phyloP scores from a whole-genome alignment of 805 yeast genomes.

The Kodamaea jinghongensis region DNA sequence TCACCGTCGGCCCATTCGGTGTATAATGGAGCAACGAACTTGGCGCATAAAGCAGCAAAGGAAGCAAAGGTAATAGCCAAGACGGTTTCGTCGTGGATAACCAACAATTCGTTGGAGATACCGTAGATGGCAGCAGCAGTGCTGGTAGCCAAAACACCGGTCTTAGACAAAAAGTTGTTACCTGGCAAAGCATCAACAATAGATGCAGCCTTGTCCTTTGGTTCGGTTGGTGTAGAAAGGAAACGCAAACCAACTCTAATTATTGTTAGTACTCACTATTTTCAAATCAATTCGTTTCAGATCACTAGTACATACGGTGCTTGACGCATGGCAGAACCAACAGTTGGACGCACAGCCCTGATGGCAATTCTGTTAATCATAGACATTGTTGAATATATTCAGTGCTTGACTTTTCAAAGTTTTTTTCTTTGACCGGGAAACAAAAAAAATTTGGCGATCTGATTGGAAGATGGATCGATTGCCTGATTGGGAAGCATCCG shows the following conservation, averaged over 20 bases:
- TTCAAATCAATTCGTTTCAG: not conserved
- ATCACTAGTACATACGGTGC: constrained; percentile 36
- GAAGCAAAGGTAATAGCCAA: constrained; percentile 77
- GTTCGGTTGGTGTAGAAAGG: constrained; percentile 68
- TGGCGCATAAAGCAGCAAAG: constrained; percentile 72
- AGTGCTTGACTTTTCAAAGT: constrained; percentile 10
- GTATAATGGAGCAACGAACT: constrained; percentile 91
- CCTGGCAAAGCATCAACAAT: constrained; percentile 94
- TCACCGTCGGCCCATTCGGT: constrained; percentile 90
- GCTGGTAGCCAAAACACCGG: constrained; percentile 92
- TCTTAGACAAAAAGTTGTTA: constrained; percentile 79
- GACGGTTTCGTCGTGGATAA: constrained; percentile 91
- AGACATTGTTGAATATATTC: constrained; percentile 29
- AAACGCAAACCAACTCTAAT: constrained; percentile 59
- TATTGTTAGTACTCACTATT: constrained; percentile 28
- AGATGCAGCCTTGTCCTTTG: constrained; percentile 86
- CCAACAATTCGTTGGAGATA: constrained; percentile 87
- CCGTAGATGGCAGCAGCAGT: constrained; percentile 95
- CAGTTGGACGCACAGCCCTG: constrained; percentile 42
- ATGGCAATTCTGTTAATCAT: constrained; percentile 44
- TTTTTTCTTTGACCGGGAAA: constrained; percentile 20
- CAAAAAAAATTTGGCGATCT: constrained; percentile 18
- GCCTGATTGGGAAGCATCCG: constrained; percentile 23
- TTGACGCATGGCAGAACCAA: constrained; percentile 40
- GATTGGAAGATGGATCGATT: constrained; percentile 34